A percentile compares a stretch with the other conserved stretches of the same genome.
Conservation (phyloP, 805 yeast species). For the Candida lessepsii region DNA sequence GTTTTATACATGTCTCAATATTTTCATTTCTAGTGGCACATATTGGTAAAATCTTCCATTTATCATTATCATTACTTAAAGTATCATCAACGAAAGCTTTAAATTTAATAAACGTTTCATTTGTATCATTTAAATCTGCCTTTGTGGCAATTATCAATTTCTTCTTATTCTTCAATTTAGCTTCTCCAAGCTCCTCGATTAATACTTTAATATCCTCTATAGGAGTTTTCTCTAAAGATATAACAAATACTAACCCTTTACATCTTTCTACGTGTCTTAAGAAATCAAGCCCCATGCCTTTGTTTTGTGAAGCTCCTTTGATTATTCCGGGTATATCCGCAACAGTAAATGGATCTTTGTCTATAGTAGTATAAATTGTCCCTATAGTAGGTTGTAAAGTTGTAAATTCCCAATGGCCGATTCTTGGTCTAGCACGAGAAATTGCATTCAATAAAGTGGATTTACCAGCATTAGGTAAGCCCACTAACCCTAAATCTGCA, state of each 20-base stretch:
- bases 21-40: slow-evolving; percentile 77
- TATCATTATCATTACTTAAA: slow-evolving; percentile 14
- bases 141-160: slow-evolving; percentile 88
- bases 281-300: slow-evolving; percentile 93
- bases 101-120: slow-evolving; percentile 47
- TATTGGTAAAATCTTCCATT: slow-evolving; percentile 79
- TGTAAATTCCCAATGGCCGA: slow-evolving; percentile 97
- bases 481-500: slow-evolving; percentile 93
- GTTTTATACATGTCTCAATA: slow-evolving; percentile 61
- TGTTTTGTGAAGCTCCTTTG: slow-evolving; percentile 78
- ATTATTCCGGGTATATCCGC: slow-evolving; percentile 98
- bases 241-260: slow-evolving; percentile 82
- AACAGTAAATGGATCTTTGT: slow-evolving; percentile 75
- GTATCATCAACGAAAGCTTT: slow-evolving; percentile 37
- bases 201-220: slow-evolving; percentile 60
- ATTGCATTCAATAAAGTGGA: slow-evolving; percentile 85
- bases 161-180: slow-evolving; percentile 57
- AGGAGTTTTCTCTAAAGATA: slow-evolving; percentile 73
- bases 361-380: slow-evolving; percentile 68
- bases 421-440: slow-evolving; percentile 83
- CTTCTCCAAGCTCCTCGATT: slow-evolving; percentile 67
- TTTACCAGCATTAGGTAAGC: slow-evolving; percentile 96
- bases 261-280: slow-evolving; percentile 90
- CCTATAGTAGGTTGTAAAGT: slow-evolving; percentile 92
- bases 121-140: slow-evolving; percentile 70